These are phyloP conservation scores for Avena atlantica DNA, from an alignment of 176 grass and related monocot species.

Conservation along the genomic window DNA sequence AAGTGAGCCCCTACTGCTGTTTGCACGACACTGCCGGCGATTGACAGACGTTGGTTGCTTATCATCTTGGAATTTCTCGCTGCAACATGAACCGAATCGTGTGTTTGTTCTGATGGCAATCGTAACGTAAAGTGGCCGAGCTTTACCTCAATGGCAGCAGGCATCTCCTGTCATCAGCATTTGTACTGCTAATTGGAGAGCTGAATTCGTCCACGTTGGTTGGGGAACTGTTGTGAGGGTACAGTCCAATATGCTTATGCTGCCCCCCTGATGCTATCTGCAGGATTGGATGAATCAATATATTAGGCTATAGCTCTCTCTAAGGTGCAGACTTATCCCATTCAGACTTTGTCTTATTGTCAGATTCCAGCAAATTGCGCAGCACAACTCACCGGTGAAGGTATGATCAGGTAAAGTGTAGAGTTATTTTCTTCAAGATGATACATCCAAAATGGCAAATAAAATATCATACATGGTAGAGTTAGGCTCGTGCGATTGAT, in stretches of 20 bases:
- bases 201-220: slow-evolving; percentile 52
- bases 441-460: not conserved
- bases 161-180: slow-evolving; percentile 48
- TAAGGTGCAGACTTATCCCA: not conserved
- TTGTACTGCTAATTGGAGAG: slow-evolving; percentile 30
- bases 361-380: not conserved
- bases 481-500: not conserved
- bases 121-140: slow-evolving; percentile 31
- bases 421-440: slow-evolving; percentile 2
- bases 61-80: slow-evolving; percentile 39
- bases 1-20: slow-evolving; percentile 1
- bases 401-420: not conserved
- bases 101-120: slow-evolving; percentile 45
- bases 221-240: slow-evolving; percentile 13
- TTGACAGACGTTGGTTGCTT: slow-evolving; percentile 19
- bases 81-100: slow-evolving; percentile 45
- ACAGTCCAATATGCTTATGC: slow-evolving; percentile 30
- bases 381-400: not conserved
- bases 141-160: slow-evolving; percentile 49
- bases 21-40: not conserved
- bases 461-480: not conserved
- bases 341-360: slow-evolving; percentile 15
- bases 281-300: slow-evolving; percentile 1
- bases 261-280: slow-evolving; percentile 34
- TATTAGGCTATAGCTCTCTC: slow-evolving; percentile 9